Evolutionary conservation across 441 rosid genomes (phyloP).

Genomic region (Manihot esculenta): DNA sequence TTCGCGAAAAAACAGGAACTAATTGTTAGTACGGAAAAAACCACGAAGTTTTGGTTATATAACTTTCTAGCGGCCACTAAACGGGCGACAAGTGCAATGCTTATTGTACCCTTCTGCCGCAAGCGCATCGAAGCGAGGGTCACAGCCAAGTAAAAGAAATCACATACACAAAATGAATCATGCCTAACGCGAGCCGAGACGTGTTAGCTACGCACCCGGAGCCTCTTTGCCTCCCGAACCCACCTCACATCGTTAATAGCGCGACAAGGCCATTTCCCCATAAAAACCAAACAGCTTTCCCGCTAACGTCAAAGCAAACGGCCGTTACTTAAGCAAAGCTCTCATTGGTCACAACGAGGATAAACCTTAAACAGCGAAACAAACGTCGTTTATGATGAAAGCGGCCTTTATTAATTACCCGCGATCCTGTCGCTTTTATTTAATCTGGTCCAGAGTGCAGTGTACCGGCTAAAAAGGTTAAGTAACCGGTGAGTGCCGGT

Average conservation of each 20-base stretch:
- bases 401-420: constrained; percentile 41
- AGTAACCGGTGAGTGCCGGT: constrained; percentile 52
- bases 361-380: constrained; percentile 5
- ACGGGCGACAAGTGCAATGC: constrained; percentile 8
- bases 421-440: constrained; percentile 31
- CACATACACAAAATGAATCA: too few species aligned
- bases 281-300: constrained; percentile 66
- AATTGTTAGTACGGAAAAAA: too few species aligned
- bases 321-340: constrained; percentile 32
- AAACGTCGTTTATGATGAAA: constrained; percentile 47
- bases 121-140: constrained; percentile 26
- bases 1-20: too few species aligned
- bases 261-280: constrained; percentile 70
- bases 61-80: not conserved
- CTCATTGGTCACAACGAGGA: constrained; percentile 3
- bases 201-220: constrained; percentile 26
- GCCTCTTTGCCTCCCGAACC: constrained; percentile 7
- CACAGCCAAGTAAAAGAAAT: not conserved
- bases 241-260: constrained; percentile 42
- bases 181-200: constrained; percentile 28
- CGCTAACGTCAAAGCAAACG: constrained; percentile 46
- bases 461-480: constrained; percentile 40
- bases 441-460: constrained; percentile 38
- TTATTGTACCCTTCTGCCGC: constrained; percentile 20
- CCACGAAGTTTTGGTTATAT: not conserved